Evolutionary conservation across 2,329 filamentous ascomycete species (phyloP), one percentile per base, ranked within the genome.

Genomic region (Cladophialophora immunda): DNA sequence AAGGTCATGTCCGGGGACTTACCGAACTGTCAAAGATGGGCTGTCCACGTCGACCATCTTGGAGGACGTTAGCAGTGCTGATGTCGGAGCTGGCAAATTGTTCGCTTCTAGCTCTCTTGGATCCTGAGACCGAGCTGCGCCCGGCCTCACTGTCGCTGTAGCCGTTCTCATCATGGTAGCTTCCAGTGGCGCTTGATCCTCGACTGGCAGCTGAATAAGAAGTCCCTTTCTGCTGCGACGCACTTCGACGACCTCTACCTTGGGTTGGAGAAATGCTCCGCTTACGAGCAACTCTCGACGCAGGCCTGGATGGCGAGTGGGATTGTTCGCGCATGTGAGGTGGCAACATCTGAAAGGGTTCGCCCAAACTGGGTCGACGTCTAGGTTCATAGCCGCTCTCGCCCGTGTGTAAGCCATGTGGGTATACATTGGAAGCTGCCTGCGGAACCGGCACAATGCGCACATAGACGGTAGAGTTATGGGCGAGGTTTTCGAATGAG

Each of bases 1-100:
- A 50, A 53, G 9, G 57, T 62, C 60, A 65, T 55, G 53, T 62
- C 56, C 30, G 57, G 52, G 58, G 59, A 85, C 94, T 89, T 90
- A 98, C 94, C 81, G 94, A 97, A 83, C 94, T 98, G 80, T 98
- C 94, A 82, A 90, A 90, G 81, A 97, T 97, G 75, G 94, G 92
- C 76, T 93, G 89, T 84, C 98, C 97, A 77, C 95, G 90, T 79
- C 95, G 90, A 72, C 94, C 94, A 76, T 96, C 95, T 81, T 98
- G 94, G 68, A 99, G 92, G 79, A 99, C 98, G 78, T 99, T 99
- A 74, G 97, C 94, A 73, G 97, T 88, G 78, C 94, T 98, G 76
- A 99, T 99, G 74, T 99, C 95, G 17, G 95, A 97, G 77, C 93
- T 97, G 57, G 92, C 93, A 75, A 97, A 88, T 71, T 93, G 91